phyloP scores from a whole-genome alignment of 1,284 basidiomycete genomes.

The Earliella scabrosa region DNA sequence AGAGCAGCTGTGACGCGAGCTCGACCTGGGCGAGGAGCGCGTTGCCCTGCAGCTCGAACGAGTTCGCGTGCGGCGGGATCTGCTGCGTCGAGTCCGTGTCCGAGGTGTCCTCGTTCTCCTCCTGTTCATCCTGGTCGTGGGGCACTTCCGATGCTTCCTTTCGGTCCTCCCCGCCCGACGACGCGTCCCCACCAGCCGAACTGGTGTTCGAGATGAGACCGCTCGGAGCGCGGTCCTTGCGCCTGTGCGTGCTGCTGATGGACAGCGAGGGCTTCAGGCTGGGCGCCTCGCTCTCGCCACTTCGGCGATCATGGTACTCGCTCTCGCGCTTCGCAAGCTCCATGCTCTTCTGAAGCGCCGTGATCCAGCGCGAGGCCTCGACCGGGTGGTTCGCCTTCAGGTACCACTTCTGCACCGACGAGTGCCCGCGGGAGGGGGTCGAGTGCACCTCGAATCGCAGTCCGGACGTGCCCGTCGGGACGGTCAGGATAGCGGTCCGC shows the following conservation, averaged over 20 bases:
- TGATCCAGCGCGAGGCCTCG: constrained; percentile 88
- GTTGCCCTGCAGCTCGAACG: constrained; percentile 79
- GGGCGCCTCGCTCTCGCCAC: constrained; percentile 39
- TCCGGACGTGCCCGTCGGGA: constrained; percentile 56
- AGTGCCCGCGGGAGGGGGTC: constrained; percentile 50
- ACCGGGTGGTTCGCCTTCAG: constrained; percentile 91
- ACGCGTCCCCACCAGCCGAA: constrained; percentile 18
- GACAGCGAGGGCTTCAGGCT: constrained; percentile 29
- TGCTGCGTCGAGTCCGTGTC: constrained; percentile 46
- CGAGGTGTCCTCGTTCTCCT: constrained; percentile 46
- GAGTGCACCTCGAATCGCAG: constrained; percentile 87
- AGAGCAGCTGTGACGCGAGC: constrained; percentile 71
- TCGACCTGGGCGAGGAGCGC: constrained; percentile 82
- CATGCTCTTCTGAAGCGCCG: constrained; percentile 75
- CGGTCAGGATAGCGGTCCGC: constrained; percentile 75
- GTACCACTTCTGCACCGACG: constrained; percentile 79
- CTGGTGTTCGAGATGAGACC: constrained; percentile 14
- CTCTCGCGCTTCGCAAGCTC: constrained; percentile 55
- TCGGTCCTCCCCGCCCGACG: constrained; percentile 18
- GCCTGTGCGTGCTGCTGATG: constrained; percentile 12
- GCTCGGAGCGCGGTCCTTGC: constrained; percentile 4
- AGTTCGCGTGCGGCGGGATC: constrained; percentile 66
- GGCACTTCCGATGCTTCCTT: constrained; percentile 25
- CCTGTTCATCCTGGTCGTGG: constrained; percentile 42
- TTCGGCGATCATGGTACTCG: constrained; percentile 30